phyloP scores from a whole-genome alignment of 2,329 filamentous ascomycete genomes.

The Pseudogymnoascus sp. region DNA sequence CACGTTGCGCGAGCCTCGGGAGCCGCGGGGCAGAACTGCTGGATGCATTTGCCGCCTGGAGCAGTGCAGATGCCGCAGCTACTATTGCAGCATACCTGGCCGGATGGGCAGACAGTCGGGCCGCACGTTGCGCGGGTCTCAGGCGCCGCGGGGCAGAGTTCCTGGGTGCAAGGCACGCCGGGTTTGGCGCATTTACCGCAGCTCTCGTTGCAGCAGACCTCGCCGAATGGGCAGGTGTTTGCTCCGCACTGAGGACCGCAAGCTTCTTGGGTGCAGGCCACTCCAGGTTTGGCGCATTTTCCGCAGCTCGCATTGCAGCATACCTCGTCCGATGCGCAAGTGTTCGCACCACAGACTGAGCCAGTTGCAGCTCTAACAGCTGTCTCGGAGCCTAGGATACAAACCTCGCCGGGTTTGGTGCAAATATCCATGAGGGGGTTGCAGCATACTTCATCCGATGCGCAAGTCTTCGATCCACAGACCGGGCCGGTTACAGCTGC shows the following conservation, averaged over 20 bases:
- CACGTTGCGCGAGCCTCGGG: background rate
- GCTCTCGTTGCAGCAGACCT: slow-evolving; percentile 20
- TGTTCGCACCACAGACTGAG: background rate
- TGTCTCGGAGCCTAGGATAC: background rate
- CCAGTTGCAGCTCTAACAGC: background rate
- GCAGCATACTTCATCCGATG: background rate
- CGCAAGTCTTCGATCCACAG: background rate
- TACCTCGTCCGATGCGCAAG: background rate
- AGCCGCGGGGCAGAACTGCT: background rate
- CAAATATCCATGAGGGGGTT: slow-evolving; percentile 1
- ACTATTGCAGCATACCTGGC: background rate
- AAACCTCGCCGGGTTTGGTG: background rate
- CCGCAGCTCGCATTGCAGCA: background rate
- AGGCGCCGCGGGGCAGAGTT: background rate
- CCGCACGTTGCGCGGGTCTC: background rate
- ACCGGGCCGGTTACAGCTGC: background rate
- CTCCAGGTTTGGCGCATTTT: background rate
- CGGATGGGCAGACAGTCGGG: background rate
- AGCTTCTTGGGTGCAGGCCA: background rate
- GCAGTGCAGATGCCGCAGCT: background rate
- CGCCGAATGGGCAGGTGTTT: slow-evolving; percentile 1
- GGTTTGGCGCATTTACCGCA: slow-evolving; percentile 16
- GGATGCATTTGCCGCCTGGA: background rate
- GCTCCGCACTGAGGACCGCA: background rate
- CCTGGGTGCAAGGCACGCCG: slow-evolving; percentile 9